These are phyloP conservation scores for Wallacemonas sp. DNA, from an alignment of 208 protist genomes.

Conservation along the genomic window DNA sequence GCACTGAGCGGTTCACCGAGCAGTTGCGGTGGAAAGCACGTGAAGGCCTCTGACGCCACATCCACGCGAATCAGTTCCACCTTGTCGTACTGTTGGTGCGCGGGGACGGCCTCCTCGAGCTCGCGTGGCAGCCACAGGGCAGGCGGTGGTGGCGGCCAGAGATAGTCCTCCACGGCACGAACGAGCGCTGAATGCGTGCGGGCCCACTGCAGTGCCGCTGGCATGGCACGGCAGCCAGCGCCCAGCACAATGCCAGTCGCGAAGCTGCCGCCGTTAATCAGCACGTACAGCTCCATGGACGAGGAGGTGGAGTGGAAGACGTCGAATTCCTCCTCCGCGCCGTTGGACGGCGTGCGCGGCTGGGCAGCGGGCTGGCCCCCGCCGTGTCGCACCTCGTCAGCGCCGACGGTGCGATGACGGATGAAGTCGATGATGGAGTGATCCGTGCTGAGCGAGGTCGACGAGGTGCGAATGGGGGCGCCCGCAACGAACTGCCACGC, in stretches of 20 bases:
- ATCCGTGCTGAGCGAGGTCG: neutral
- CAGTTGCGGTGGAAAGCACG: neutral
- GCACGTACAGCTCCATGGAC: conserved; percentile 30
- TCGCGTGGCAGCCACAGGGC: conserved; percentile 26
- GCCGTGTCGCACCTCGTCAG: neutral
- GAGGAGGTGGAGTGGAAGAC: conserved; percentile 23
- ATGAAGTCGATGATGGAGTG: neutral
- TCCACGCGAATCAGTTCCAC: conserved; percentile 20
- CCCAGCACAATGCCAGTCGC: conserved; percentile 16
- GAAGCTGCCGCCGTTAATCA: conserved; percentile 29
- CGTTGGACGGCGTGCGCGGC: neutral
- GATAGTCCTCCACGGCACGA: conserved; percentile 1
- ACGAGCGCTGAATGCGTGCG: conserved; percentile 15
- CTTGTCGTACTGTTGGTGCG: conserved; percentile 1
- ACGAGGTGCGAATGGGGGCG: neutral
- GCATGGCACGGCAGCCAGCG: conserved; percentile 12
- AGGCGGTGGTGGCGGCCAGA: conserved; percentile 25
- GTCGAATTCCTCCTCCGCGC: neutral
- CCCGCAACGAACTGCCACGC: conserved; percentile 19
- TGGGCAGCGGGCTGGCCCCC: neutral
- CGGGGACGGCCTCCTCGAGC: conserved; percentile 2
- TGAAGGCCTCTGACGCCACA: neutral
- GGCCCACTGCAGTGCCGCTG: neutral
- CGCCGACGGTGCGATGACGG: neutral
- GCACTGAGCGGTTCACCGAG: neutral